These are phyloP conservation scores for Galerina marginata DNA, from an alignment of 768 basidiomycete genomes.

Conservation along the genomic window DNA sequence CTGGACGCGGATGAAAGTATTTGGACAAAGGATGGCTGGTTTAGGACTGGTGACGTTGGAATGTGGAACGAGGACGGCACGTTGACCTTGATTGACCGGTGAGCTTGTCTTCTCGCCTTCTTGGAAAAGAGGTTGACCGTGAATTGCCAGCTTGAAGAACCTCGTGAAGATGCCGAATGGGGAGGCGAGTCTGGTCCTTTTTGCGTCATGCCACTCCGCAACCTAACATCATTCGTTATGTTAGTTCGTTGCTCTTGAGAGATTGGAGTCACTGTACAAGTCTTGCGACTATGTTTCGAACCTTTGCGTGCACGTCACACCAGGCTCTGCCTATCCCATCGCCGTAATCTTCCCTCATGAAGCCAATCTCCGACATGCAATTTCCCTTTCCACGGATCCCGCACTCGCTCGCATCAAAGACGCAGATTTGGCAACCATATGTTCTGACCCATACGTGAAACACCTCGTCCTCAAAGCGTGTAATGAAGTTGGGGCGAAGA, in stretches of 20 bases:
- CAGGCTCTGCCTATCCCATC: conserved; percentile 80
- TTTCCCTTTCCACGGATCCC: conserved; percentile 31
- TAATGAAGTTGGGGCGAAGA: conserved; percentile 81
- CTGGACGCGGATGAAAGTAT: conserved; percentile 75
- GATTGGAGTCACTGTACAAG: conserved; percentile 88
- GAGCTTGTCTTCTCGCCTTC: not conserved
- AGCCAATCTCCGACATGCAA: conserved; percentile 62
- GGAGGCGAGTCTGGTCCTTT: conserved; percentile 48
- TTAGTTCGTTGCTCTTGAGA: conserved; percentile 90
- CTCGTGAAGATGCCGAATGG: conserved; percentile 83
- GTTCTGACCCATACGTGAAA: conserved; percentile 22
- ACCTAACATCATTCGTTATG: conserved; percentile 5
- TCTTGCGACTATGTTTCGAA: conserved; percentile 78
- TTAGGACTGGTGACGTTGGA: conserved; percentile 89
- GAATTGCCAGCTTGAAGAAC: conserved; percentile 65
- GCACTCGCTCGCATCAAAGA: conserved; percentile 13
- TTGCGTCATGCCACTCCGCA: not conserved
- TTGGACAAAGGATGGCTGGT: conserved; percentile 87
- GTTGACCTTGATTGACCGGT: conserved; percentile 80
- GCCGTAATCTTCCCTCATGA: conserved; percentile 87
- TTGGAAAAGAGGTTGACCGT: not conserved
- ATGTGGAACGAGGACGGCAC: conserved; percentile 92
- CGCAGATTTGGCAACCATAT: conserved; percentile 15
- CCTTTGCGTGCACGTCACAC: conserved; percentile 80
- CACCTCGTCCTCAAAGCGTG: conserved; percentile 75